A percentile compares a stretch with the other conserved stretches of the same genome.
These are phyloP conservation scores for Solanum peruvianum DNA, from an alignment of 257 asterid species.

Conservation along the genomic window DNA sequence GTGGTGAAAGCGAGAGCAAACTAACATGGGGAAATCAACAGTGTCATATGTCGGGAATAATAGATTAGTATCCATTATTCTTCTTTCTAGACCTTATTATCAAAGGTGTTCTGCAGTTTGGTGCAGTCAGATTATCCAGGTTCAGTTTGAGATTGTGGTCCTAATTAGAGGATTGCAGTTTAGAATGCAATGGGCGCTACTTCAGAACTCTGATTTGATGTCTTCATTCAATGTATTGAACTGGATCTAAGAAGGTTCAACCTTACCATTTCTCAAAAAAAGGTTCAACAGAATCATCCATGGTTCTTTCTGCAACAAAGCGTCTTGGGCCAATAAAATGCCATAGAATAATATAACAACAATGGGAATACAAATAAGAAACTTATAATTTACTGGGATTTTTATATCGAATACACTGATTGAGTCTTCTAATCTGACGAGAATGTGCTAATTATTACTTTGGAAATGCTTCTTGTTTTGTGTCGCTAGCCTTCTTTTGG, in stretches of 20 bases:
- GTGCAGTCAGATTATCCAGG: neutral
- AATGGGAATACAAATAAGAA: neutral
- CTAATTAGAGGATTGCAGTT: neutral
- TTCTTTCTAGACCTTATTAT: neutral
- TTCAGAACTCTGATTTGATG: neutral
- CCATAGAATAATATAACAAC: neutral
- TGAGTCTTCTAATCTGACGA: neutral
- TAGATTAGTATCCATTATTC: neutral
- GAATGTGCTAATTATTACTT: neutral
- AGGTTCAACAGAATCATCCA: neutral
- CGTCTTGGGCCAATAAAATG: neutral
- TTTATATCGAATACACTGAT: neutral
- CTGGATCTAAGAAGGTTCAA: neutral
- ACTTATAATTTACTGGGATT: neutral
- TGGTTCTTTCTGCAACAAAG: neutral
- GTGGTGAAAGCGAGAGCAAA: neutral
- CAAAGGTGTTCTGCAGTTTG: neutral
- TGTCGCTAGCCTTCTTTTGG: neutral
- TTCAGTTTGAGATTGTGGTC: neutral
- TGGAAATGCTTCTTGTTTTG: neutral
- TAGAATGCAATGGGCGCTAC: neutral
- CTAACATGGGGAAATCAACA: neutral
- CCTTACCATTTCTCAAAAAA: neutral
- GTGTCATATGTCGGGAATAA: neutral
- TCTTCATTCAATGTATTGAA: neutral